These are phyloP conservation scores for Candida wancherniae DNA, from an alignment of 805 yeast species.

Conservation along the genomic window DNA sequence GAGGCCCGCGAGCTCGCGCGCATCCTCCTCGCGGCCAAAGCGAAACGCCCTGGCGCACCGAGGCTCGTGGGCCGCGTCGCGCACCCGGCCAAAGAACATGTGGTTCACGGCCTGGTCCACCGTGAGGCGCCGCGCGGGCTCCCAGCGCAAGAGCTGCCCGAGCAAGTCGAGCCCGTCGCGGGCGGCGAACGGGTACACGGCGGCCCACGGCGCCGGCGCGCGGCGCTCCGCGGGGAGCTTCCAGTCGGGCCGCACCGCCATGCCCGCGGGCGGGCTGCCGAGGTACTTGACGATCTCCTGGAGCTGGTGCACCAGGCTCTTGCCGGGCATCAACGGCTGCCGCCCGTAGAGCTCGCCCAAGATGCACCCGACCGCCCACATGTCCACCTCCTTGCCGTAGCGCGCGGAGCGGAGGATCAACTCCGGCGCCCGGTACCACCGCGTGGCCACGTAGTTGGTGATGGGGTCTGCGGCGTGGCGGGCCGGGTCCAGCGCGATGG, in stretches of 20 bases:
- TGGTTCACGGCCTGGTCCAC: constrained; percentile 58
- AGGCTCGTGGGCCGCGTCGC: constrained; percentile 56
- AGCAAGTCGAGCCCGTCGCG: constrained; percentile 49
- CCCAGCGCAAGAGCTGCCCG: constrained; percentile 59
- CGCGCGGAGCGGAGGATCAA: constrained; percentile 55
- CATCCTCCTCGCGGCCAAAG: constrained; percentile 55
- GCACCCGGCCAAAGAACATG: constrained; percentile 47
- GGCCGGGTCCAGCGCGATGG: constrained; percentile 42
- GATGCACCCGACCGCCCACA: constrained; percentile 95
- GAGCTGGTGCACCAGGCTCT: constrained; percentile 66
- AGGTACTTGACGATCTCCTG: constrained; percentile 61
- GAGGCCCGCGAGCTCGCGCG: constrained; percentile 16
- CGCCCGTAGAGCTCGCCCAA: constrained; percentile 80
- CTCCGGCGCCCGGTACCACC: constrained; percentile 97
- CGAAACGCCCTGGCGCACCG: constrained; percentile 49
- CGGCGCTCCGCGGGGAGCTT: constrained; percentile 32
- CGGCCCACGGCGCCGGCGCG: constrained; percentile 43
- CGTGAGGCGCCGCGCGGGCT: constrained; percentile 46
- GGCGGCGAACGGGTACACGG: constrained; percentile 61
- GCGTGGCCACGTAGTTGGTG: constrained; percentile 85
- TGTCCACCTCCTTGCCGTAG: constrained; percentile 69
- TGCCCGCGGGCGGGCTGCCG: constrained; percentile 61
- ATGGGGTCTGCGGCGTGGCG: constrained; percentile 37
- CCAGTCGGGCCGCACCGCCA: constrained; percentile 33
- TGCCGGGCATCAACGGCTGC: constrained; percentile 75